These are phyloP conservation scores for Abrus pulchellus DNA, from an alignment of 306 rosid species.

Conservation along the genomic window DNA sequence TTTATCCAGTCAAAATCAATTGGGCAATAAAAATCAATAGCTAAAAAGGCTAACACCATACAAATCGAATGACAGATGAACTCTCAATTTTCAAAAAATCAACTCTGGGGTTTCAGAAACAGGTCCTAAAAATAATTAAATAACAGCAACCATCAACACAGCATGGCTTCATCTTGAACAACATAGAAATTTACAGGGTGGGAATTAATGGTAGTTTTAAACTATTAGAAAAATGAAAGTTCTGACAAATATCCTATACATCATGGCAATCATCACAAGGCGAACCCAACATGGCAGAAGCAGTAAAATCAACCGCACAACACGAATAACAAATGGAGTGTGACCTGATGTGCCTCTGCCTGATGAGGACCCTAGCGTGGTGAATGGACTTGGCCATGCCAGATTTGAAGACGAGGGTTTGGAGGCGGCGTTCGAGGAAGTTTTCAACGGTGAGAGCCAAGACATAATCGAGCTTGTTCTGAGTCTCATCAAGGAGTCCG, in stretches of 20 bases:
- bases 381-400: constrained; percentile 80
- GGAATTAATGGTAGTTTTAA: too few relatives aligned
- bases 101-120: too few relatives aligned
- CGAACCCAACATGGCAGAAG: not conserved
- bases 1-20: too few relatives aligned
- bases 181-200: not conserved
- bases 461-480: constrained; percentile 78
- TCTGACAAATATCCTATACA: not conserved
- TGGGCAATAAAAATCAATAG: too few relatives aligned
- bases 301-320: too few relatives aligned
- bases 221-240: too few relatives aligned
- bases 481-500: constrained; percentile 67
- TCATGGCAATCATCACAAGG: not conserved
- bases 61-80: too few relatives aligned
- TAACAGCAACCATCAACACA: too few relatives aligned
- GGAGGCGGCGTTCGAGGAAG: constrained; percentile 76
- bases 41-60: too few relatives aligned
- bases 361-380: constrained; percentile 73
- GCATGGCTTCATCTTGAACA: not conserved
- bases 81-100: too few relatives aligned
- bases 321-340: too few relatives aligned
- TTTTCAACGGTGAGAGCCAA: constrained; percentile 74
- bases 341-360: constrained; percentile 74
- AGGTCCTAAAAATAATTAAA: too few relatives aligned
- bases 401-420: constrained; percentile 69